These are phyloP conservation scores for Amanita pallidorosea DNA, from an alignment of 768 basidiomycete species.

Conservation along the genomic window DNA sequence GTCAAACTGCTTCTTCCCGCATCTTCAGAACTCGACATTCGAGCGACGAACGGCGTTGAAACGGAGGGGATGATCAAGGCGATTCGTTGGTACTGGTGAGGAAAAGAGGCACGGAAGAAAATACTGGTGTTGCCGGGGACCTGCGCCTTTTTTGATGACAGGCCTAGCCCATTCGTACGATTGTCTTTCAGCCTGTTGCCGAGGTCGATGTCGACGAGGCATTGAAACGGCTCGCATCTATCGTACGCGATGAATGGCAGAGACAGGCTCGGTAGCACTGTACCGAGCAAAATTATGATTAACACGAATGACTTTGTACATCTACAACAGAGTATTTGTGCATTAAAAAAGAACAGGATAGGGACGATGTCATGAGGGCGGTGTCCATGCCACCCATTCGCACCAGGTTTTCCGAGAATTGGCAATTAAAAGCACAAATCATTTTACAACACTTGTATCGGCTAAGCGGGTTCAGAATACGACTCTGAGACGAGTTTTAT, in stretches of 20 bases:
- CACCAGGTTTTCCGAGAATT: too few species aligned
- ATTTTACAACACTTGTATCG: too few species aligned
- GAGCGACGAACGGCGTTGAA: neutral
- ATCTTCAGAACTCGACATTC: neutral
- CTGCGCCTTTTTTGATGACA: constrained; percentile 58
- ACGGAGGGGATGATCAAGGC: constrained; percentile 17
- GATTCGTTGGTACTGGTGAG: constrained; percentile 64
- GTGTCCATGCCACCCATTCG: too few species aligned
- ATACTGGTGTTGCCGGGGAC: constrained; percentile 81
- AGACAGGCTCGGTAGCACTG: too few species aligned
- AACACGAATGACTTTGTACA: too few species aligned
- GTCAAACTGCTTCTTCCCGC: constrained; percentile 22
- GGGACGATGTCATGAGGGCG: too few species aligned
- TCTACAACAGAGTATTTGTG: too few species aligned
- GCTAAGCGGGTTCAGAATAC: constrained; percentile 17
- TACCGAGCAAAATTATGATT: too few species aligned
- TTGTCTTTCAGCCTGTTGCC: constrained; percentile 62
- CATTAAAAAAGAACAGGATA: too few species aligned
- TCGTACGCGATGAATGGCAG: too few species aligned
- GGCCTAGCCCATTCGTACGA: constrained; percentile 61
- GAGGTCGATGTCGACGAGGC: constrained; percentile 47
- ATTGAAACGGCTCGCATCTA: constrained; percentile 26
- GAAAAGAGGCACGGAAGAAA: constrained; percentile 60
- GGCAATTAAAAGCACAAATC: too few species aligned
- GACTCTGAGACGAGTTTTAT: constrained; percentile 53